A percentile compares a stretch with the other conserved stretches of the same genome.
phyloP scores from a whole-genome alignment of 1,284 basidiomycete genomes.

The Ustilago bromivora region DNA sequence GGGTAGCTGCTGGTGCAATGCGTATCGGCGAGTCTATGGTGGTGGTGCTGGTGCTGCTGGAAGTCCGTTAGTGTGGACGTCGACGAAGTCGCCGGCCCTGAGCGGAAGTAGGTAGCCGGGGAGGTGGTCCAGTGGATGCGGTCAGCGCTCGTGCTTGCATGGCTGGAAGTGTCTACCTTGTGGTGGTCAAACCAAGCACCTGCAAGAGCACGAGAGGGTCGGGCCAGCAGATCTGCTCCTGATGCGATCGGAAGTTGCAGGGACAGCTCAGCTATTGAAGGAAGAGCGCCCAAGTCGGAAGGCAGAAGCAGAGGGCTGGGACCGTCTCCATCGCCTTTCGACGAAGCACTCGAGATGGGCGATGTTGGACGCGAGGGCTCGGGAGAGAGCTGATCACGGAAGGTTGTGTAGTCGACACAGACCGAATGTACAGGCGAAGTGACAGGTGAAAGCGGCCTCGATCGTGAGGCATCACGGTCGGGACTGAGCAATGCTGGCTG shows the following conservation, averaged over 20 bases:
- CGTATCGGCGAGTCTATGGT: too few relatives aligned
- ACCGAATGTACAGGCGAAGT: slow-evolving; percentile 31
- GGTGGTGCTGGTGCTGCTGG: neutral
- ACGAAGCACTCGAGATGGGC: slow-evolving; percentile 41
- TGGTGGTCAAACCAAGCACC: slow-evolving; percentile 30
- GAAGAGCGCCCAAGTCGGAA: slow-evolving; percentile 23
- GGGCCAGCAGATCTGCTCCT: slow-evolving; percentile 1
- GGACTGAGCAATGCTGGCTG: slow-evolving; percentile 4
- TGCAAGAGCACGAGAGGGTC: slow-evolving; percentile 14
- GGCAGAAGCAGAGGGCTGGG: slow-evolving; percentile 30
- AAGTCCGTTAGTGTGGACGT: slow-evolving; percentile 8
- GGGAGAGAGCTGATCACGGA: slow-evolving; percentile 33
- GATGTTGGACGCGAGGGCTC: slow-evolving; percentile 43
- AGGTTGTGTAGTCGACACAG: slow-evolving; percentile 16
- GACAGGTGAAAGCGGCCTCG: slow-evolving; percentile 31
- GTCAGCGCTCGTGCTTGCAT: slow-evolving; percentile 19
- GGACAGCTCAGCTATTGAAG: slow-evolving; percentile 35
- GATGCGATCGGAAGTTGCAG: slow-evolving; percentile 26
- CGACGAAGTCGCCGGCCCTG: slow-evolving; percentile 10
- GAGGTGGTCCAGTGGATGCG: slow-evolving; percentile 41
- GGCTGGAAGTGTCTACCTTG: slow-evolving; percentile 9
- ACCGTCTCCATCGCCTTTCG: slow-evolving; percentile 37
- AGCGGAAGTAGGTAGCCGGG: slow-evolving; percentile 12
- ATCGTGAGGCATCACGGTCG: slow-evolving; percentile 10
- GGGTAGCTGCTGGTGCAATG: slow-evolving; percentile 11